Conservation (phyloP, 1,284 basidiomycete genomes). For the Ustilago xerochloae region DNA sequence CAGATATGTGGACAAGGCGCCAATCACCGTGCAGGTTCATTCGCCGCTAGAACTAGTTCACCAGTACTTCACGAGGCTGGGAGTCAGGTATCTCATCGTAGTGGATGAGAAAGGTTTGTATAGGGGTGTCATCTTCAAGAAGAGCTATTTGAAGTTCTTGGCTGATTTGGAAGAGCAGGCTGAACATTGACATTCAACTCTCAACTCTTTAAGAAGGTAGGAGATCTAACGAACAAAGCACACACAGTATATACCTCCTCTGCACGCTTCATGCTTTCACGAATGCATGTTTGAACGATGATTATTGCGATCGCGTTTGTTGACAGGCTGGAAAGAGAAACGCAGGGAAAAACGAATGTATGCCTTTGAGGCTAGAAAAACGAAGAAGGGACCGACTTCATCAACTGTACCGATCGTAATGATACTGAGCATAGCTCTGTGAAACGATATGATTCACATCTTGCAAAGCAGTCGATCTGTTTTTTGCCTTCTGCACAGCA, state of each 20-base stretch:
- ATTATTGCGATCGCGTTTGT: too few species aligned
- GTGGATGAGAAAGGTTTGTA: conserved; percentile 85
- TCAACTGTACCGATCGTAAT: not conserved
- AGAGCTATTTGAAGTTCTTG: conserved; percentile 70
- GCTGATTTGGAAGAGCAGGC: conserved; percentile 30
- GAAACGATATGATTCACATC: conserved; percentile 26
- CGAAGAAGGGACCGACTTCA: not conserved
- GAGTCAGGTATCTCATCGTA: conserved; percentile 72
- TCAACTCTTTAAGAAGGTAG: too few species aligned
- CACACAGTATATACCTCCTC: not conserved
- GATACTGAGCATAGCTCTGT: conserved; percentile 20
- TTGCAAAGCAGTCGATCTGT: conserved; percentile 13
- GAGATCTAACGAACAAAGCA: not conserved
- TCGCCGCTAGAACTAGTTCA: conserved; percentile 89
- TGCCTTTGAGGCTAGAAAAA: too few species aligned
- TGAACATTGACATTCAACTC: too few species aligned
- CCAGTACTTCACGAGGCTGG: conserved; percentile 71
- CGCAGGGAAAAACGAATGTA: too few species aligned
- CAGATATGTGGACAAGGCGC: conserved; percentile 89
- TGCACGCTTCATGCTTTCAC: not conserved
- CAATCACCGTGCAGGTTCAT: conserved; percentile 82
- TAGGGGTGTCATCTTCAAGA: conserved; percentile 91
- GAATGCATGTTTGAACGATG: too few species aligned
- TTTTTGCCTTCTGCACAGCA: conserved; percentile 11
- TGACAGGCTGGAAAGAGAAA: too few species aligned